Evolutionary conservation across 2,329 filamentous ascomycete species (phyloP).

Genomic region (Cladophialophora yegresii): DNA sequence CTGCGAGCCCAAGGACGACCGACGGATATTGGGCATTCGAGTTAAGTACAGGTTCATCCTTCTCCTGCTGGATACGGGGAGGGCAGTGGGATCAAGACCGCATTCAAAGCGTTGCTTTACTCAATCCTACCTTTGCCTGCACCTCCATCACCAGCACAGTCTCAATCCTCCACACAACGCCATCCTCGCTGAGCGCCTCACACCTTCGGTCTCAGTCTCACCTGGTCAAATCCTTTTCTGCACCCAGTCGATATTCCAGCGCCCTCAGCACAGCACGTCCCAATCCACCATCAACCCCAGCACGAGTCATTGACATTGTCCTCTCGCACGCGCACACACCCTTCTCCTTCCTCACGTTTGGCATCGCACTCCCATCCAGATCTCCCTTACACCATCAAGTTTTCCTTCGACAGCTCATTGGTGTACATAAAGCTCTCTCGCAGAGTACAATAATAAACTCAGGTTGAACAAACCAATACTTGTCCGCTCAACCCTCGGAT

Average conservation of each 20-base stretch:
- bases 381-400: slow-evolving; percentile 74
- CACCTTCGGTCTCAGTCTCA: slow-evolving; percentile 18
- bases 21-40: slow-evolving; percentile 22
- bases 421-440: slow-evolving; percentile 69
- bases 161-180: slow-evolving; percentile 22
- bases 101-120: slow-evolving; percentile 36
- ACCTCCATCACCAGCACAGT: slow-evolving; percentile 12
- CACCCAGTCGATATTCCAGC: slow-evolving; percentile 30
- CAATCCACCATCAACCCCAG: slow-evolving; percentile 29
- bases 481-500: slow-evolving; percentile 40
- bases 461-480: slow-evolving; percentile 50
- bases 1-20: slow-evolving; percentile 1
- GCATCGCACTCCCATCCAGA: slow-evolving; percentile 24
- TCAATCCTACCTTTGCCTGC: slow-evolving; percentile 24
- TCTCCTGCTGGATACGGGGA: slow-evolving; percentile 25
- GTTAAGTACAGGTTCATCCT: slow-evolving; percentile 36
- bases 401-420: slow-evolving; percentile 80
- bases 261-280: slow-evolving; percentile 23
- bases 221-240: slow-evolving; percentile 28
- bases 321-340: slow-evolving; percentile 39
- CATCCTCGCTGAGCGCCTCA: slow-evolving; percentile 26
- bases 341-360: slow-evolving; percentile 37
- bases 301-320: slow-evolving; percentile 26
- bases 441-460: slow-evolving; percentile 60
- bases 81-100: slow-evolving; percentile 16